Conservation (phyloP, 75 land plant species). For the Pseudotsuga menziesii region DNA sequence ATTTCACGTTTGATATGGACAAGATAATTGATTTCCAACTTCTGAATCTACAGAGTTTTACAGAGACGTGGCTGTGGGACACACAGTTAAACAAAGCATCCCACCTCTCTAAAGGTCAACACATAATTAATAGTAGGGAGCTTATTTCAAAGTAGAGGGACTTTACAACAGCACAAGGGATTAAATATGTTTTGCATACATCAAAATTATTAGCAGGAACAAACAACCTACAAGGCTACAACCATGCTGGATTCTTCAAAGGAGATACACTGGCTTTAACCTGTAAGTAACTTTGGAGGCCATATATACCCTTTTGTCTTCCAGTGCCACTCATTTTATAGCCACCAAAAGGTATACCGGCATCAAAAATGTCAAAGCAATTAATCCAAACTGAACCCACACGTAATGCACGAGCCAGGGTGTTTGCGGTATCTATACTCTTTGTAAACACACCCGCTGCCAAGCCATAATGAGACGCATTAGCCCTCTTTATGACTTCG, state of each 20-base stretch:
- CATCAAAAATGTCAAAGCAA: slow-evolving; percentile 83
- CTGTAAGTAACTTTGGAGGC: slow-evolving; percentile 75
- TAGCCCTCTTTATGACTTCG: slow-evolving; percentile 77
- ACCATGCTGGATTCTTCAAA: slow-evolving; percentile 57
- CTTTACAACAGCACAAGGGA: no score
- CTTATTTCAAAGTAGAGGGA: no score
- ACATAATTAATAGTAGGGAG: no score
- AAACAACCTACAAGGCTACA: slow-evolving; percentile 33
- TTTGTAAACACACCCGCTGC: slow-evolving; percentile 94
- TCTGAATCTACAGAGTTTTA: no score
- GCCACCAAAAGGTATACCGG: slow-evolving; percentile 92
- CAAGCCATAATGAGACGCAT: slow-evolving; percentile 63
- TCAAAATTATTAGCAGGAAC: slow-evolving; percentile 15
- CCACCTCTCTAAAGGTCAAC: no score
- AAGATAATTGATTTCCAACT: no score
- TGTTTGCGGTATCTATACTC: slow-evolving; percentile 72
- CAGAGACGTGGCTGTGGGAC: no score
- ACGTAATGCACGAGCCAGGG: slow-evolving; percentile 62
- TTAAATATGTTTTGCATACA: no score
- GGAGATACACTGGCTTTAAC: slow-evolving; percentile 79
- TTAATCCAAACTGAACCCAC: slow-evolving; percentile 89
- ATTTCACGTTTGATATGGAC: no score
- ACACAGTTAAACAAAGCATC: no score
- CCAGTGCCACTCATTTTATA: slow-evolving; percentile 95
- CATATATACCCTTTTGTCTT: slow-evolving; percentile 83